Conservation (phyloP, 495 filamentous ascomycete genomes). For the Rhizodiscina lignyota region DNA sequence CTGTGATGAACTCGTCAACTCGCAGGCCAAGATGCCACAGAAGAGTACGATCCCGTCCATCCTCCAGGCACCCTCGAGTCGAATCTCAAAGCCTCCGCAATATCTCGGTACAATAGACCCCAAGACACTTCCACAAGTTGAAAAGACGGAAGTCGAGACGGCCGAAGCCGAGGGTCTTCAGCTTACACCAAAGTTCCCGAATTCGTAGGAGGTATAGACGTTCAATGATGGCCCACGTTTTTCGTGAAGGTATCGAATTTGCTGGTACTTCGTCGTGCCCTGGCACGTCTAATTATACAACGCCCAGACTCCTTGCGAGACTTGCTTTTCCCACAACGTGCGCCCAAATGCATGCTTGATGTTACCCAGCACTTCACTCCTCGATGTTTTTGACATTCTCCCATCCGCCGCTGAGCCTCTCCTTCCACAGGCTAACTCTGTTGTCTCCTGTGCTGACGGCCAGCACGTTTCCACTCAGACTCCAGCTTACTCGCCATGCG, state of each 20-base stretch:
- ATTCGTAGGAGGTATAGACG: no score
- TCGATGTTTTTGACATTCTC: constrained; percentile 93
- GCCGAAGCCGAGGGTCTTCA: no score
- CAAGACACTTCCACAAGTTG: constrained; percentile 39
- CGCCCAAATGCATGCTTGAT: no score
- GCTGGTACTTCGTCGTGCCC: no score
- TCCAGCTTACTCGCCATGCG: constrained; percentile 96
- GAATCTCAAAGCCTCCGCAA: constrained; percentile 53
- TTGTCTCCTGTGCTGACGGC: constrained; percentile 92
- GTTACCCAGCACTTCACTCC: no score
- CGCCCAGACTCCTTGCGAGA: no score
- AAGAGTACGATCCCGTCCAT: constrained; percentile 85
- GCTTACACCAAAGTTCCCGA: constrained; percentile 17
- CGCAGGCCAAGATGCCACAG: constrained; percentile 74
- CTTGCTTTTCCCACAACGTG: no score
- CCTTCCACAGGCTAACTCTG: constrained; percentile 82
- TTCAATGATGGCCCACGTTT: no score
- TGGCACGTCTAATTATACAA: no score
- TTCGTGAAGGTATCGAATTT: no score
- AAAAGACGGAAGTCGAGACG: no score
- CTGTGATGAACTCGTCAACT: no score
- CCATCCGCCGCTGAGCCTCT: constrained; percentile 67
- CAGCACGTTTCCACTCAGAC: constrained; percentile 89
- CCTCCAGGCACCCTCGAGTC: constrained; percentile 73
- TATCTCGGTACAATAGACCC: constrained; percentile 61